Evolutionary conservation across 495 filamentous ascomycete genomes (phyloP).

Genomic region (Aspergillus leporis): DNA sequence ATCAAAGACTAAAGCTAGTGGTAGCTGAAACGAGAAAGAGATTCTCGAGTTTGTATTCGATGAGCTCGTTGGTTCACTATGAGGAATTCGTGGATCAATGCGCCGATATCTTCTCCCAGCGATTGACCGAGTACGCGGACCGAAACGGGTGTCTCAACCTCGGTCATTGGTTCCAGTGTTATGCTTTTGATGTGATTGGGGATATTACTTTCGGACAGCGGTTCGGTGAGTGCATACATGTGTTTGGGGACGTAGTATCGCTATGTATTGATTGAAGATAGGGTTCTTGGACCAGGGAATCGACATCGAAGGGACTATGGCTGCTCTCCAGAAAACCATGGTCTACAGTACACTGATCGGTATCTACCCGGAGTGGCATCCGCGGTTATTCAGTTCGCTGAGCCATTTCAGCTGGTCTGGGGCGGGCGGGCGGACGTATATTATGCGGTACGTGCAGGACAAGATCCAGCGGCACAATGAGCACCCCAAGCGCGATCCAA

Average conservation of each 20-base stretch:
- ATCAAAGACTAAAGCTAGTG: not conserved
- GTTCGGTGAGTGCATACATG: constrained; percentile 36
- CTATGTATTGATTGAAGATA: constrained; percentile 13
- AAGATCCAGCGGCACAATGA: constrained; percentile 39
- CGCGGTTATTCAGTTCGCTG: constrained; percentile 38
- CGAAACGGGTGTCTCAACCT: constrained; percentile 41
- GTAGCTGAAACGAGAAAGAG: constrained; percentile 37
- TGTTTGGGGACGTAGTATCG: not conserved
- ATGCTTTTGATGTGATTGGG: constrained; percentile 64
- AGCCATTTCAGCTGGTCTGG: constrained; percentile 43
- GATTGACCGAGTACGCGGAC: constrained; percentile 44
- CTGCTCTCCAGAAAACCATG: constrained; percentile 53
- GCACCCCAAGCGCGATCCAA: constrained; percentile 12
- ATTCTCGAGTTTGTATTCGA: constrained; percentile 50
- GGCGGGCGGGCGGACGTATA: constrained; percentile 40
- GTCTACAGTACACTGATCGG: constrained; percentile 57
- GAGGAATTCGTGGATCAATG: constrained; percentile 57
- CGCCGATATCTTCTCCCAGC: constrained; percentile 44
- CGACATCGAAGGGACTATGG: constrained; percentile 64
- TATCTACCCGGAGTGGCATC: constrained; percentile 48
- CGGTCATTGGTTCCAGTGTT: constrained; percentile 56
- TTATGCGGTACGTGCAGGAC: constrained; percentile 45
- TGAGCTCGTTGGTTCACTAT: constrained; percentile 54
- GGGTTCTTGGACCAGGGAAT: constrained; percentile 63
- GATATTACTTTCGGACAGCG: constrained; percentile 65